Evolutionary conservation across 2,329 filamentous ascomycete genomes (phyloP).

Genomic region (Penicillium decumbens): DNA sequence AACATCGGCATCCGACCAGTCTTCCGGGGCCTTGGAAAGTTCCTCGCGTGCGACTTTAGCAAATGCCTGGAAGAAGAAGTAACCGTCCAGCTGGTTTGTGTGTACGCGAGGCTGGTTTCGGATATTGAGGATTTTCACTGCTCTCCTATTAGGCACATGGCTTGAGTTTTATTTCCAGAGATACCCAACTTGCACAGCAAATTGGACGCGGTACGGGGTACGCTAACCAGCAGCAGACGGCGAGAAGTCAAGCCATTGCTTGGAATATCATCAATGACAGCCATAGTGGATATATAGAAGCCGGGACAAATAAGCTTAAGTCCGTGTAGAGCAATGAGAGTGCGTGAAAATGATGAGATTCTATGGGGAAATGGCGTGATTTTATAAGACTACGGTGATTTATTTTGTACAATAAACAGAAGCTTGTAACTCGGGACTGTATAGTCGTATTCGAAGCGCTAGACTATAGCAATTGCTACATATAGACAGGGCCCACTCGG

Average conservation of each 20-base stretch:
- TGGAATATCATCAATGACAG: background rate
- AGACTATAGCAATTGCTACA: background rate
- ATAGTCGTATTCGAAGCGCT: background rate
- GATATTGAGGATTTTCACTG: constrained; percentile 16
- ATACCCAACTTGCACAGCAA: constrained; percentile 2
- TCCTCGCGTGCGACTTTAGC: constrained; percentile 6
- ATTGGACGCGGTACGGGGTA: constrained; percentile 21
- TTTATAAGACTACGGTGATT: background rate
- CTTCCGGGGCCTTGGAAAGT: constrained; percentile 15
- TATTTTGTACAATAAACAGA: background rate
- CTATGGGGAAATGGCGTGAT: constrained; percentile 13
- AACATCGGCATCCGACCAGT: constrained; percentile 29
- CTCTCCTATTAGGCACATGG: background rate
- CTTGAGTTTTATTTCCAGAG: no score
- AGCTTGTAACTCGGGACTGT: background rate
- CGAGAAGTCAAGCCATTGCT: constrained; percentile 1
- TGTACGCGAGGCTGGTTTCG: constrained; percentile 14
- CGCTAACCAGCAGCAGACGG: constrained; percentile 12
- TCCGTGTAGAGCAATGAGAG: constrained; percentile 5
- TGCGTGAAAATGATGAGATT: constrained; percentile 5
- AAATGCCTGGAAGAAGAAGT: constrained; percentile 18
- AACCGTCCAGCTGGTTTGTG: constrained; percentile 13
- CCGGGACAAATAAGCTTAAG: constrained; percentile 13
- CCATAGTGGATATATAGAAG: background rate
- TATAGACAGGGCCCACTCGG: background rate